These are phyloP conservation scores for Cystobasidiopsis lactophilus DNA, from an alignment of 768 basidiomycete genomes.

Conservation along the genomic window DNA sequence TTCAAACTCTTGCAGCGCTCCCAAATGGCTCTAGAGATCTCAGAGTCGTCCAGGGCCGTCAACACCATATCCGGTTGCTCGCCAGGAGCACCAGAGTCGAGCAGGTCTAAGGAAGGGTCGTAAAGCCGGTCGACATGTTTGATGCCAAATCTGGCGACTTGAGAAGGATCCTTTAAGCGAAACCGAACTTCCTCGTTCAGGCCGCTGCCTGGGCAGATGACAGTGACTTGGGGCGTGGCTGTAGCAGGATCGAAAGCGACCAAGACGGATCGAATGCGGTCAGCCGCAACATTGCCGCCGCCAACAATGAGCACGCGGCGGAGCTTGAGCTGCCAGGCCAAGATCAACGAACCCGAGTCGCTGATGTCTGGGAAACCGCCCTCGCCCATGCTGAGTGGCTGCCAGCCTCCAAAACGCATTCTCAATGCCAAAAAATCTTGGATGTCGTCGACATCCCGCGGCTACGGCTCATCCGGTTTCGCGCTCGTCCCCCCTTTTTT, in stretches of 20 bases:
- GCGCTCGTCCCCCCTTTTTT: no score
- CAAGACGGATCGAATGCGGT: slow-evolving; percentile 67
- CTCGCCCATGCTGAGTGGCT: no score
- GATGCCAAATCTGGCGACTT: slow-evolving; percentile 33
- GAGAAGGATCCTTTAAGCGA: slow-evolving; percentile 20
- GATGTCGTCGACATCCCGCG: no score
- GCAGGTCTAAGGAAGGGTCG: not conserved
- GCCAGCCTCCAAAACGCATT: no score
- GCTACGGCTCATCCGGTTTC: no score
- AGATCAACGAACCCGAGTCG: slow-evolving; percentile 32
- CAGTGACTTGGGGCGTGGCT: slow-evolving; percentile 32
- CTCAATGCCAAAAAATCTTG: no score
- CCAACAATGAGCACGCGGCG: slow-evolving; percentile 77
- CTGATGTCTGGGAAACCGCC: not conserved
- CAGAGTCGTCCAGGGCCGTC: slow-evolving; percentile 33
- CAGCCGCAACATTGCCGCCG: slow-evolving; percentile 76
- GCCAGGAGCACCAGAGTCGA: not conserved
- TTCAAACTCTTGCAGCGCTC: slow-evolving; percentile 39
- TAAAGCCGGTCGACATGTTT: slow-evolving; percentile 7
- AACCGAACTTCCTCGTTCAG: slow-evolving; percentile 32
- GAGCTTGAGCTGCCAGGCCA: slow-evolving; percentile 77
- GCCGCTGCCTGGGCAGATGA: slow-evolving; percentile 49
- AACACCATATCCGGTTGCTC: slow-evolving; percentile 32
- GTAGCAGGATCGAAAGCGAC: slow-evolving; percentile 38
- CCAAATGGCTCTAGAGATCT: slow-evolving; percentile 66